Base-by-base conservation (phyloP, 1,284 basidiomycete genomes). In the Tremellales sp. region DNA sequence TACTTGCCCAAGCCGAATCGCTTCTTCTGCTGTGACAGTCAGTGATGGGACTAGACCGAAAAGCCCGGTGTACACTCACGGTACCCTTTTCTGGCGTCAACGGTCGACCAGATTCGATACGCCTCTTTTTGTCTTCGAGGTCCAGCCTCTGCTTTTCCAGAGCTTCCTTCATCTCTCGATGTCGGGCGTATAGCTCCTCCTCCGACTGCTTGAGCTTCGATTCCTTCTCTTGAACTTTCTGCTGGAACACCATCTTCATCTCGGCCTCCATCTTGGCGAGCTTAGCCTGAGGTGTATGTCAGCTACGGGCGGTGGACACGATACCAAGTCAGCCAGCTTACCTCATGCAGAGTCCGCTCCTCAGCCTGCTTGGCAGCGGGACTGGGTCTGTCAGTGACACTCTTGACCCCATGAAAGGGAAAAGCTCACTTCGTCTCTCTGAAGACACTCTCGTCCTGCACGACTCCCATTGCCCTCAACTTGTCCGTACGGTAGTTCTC, bases 231-330 rank as follows among this genome's bases (percentile, higher is more conserved):
- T 91, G 89, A 47, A 97, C 92, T 76, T 97, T 97, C 77, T 97
- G 93, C 74, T 93, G 90, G 88, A 97, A 97, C 62, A 97, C 92
- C 87, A 91, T 89, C 82, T 92, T 93, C 91, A 96, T 94, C 81
- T 97, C 92, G 51, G 89, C 87, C 78, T 97, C 92, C 92, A 97
- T 97, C 85, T 97, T 97, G 52, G 88, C 83, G 53, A 97, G 82
- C 75, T 97, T 97, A 60, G 89, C 88, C 77, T 68, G 21, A 58
- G 54, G 64, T n/a, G n/a, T n/a, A n/a, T 67, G 45, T 65, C 44
- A 47, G 40, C 46, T 35, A n/a, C n/a, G n/a, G n/a, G n/a, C 17
- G 17, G 13, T 43, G 29, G 45, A n/a, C 4, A 29, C 4, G 23
- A 17, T 17, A 10, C 27, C 3, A 21, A 15, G 11, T n/a, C 11